phyloP scores from a whole-genome alignment of 257 asterid genomes.

The Linaria vulgaris region DNA sequence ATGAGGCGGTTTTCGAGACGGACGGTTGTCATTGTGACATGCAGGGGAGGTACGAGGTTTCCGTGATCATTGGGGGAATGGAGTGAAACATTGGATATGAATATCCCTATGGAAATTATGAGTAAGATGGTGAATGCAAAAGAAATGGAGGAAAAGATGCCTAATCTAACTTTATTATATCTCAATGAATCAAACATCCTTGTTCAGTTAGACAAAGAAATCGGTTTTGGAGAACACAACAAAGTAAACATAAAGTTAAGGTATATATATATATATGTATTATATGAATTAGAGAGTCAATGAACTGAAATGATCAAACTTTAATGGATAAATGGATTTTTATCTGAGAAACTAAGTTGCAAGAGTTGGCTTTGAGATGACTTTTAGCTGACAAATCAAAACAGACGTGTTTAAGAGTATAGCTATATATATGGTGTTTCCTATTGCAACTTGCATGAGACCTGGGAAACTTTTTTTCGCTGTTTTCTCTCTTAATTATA shows the following conservation, averaged over 20 bases:
- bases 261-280: too few relatives aligned
- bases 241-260: background rate
- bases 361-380: background rate
- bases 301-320: too few relatives aligned
- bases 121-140: slow-evolving; percentile 33
- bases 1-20: slow-evolving; percentile 13
- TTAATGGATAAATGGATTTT: background rate
- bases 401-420: too few relatives aligned
- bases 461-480: too few relatives aligned
- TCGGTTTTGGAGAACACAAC: background rate
- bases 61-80: background rate
- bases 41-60: background rate
- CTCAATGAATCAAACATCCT: slow-evolving; percentile 41
- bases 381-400: too few relatives aligned
- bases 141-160: slow-evolving; percentile 37
- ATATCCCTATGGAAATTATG: slow-evolving; percentile 28
- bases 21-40: background rate
- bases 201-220: background rate
- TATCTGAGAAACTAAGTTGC: background rate
- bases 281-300: too few relatives aligned
- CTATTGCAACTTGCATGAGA: too few relatives aligned
- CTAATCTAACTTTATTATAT: slow-evolving; percentile 23
- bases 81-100: slow-evolving; percentile 33
- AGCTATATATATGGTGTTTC: too few relatives aligned
- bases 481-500: too few relatives aligned